These are phyloP conservation scores for Phytophthora ohioensis DNA, from an alignment of 352 stramenopile species.

Conservation along the genomic window DNA sequence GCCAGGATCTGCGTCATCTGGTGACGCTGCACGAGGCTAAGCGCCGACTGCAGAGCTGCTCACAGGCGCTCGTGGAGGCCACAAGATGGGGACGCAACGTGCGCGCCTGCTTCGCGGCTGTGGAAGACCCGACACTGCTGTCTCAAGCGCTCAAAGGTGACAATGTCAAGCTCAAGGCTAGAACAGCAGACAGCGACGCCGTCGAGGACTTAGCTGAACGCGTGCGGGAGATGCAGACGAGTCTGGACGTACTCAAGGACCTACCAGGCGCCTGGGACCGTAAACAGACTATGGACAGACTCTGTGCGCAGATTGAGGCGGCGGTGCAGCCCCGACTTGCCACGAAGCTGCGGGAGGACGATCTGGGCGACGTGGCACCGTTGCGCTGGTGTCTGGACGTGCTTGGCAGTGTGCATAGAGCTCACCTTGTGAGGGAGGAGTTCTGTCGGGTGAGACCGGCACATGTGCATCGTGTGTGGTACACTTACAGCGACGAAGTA, in stretches of 20 bases:
- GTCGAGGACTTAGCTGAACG: constrained; percentile 49
- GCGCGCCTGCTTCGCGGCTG: constrained; percentile 49
- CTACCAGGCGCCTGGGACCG: constrained; percentile 70
- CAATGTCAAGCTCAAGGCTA: constrained; percentile 2
- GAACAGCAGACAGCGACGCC: constrained; percentile 1
- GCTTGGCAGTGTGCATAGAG: constrained; percentile 56
- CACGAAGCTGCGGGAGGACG: constrained; percentile 48
- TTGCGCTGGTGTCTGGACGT: constrained; percentile 63
- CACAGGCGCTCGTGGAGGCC: constrained; percentile 73
- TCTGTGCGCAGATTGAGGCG: constrained; percentile 66
- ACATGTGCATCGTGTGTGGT: constrained; percentile 68
- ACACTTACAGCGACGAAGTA: constrained; percentile 44
- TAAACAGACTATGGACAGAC: constrained; percentile 55
- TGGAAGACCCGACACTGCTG: constrained; percentile 53
- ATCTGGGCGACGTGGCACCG: constrained; percentile 47
- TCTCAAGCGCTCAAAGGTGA: constrained; percentile 21
- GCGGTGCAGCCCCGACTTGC: constrained; percentile 58
- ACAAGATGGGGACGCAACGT: constrained; percentile 75
- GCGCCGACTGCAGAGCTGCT: constrained; percentile 66
- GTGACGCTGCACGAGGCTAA: constrained; percentile 79
- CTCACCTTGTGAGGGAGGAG: constrained; percentile 52
- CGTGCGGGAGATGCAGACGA: constrained; percentile 69
- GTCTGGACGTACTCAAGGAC: constrained; percentile 67
- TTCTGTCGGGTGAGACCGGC: constrained; percentile 59
- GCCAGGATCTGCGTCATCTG: constrained; percentile 58